These are phyloP conservation scores for Xenoacremonium recifei DNA, from an alignment of 2,329 filamentous ascomycete species.

Conservation along the genomic window DNA sequence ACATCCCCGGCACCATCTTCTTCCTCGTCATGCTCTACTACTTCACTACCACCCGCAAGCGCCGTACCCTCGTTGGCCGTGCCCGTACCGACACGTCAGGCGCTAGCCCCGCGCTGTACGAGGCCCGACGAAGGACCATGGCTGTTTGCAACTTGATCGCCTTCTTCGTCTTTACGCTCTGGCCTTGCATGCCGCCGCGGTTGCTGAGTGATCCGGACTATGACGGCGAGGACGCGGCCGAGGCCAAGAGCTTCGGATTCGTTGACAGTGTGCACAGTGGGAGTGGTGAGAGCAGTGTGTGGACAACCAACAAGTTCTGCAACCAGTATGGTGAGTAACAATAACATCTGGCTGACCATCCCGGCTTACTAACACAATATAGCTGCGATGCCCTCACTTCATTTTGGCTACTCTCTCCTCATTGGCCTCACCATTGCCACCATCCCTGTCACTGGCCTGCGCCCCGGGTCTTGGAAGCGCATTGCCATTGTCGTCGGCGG, in stretches of 20 bases:
- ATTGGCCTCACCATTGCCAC: slow-evolving; percentile 68
- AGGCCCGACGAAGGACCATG: slow-evolving; percentile 57
- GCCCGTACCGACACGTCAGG: slow-evolving; percentile 27
- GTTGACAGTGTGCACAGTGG: slow-evolving; percentile 58
- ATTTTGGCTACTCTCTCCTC: slow-evolving; percentile 74
- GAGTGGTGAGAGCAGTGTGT: slow-evolving; percentile 50
- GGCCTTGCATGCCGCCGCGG: slow-evolving; percentile 63
- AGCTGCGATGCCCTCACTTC: slow-evolving; percentile 73
- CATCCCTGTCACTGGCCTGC: slow-evolving; percentile 58
- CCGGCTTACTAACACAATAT: background rate
- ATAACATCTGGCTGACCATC: background rate
- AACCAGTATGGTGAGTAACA: slow-evolving; percentile 66
- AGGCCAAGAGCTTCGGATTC: slow-evolving; percentile 61
- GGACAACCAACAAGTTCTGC: slow-evolving; percentile 66
- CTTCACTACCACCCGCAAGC: slow-evolving; percentile 63
- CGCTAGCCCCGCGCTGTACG: slow-evolving; percentile 49
- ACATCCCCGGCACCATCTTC: slow-evolving; percentile 73
- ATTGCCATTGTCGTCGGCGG: slow-evolving; percentile 45
- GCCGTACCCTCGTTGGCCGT: slow-evolving; percentile 30
- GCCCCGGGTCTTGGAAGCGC: slow-evolving; percentile 51
- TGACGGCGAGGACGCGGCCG: slow-evolving; percentile 51
- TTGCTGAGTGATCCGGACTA: slow-evolving; percentile 57
- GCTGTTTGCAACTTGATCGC: slow-evolving; percentile 61
- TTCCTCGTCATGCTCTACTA: slow-evolving; percentile 66
- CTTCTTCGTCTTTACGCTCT: slow-evolving; percentile 61